Conservation (phyloP, 2,329 filamentous ascomycete species). For the Sporothrix variecibatus region DNA sequence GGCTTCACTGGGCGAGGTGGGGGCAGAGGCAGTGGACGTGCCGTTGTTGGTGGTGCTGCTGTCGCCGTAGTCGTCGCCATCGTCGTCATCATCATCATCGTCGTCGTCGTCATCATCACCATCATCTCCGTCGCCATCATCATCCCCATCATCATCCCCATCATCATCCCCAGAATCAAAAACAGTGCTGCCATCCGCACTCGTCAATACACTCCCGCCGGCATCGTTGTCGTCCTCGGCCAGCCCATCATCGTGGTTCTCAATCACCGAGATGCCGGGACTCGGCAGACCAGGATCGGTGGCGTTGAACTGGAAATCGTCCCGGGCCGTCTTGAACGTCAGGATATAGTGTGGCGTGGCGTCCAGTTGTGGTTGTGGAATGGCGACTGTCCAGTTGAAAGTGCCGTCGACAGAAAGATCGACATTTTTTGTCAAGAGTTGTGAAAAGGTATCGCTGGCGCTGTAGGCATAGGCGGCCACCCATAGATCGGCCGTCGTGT, state of each 20-base stretch:
- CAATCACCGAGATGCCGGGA: slow-evolving; percentile 7
- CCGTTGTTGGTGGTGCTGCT: background rate
- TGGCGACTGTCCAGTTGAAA: slow-evolving; percentile 25
- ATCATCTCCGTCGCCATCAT: background rate
- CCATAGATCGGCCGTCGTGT: slow-evolving; percentile 17
- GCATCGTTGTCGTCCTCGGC: background rate
- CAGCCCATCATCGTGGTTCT: background rate
- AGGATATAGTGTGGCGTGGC: slow-evolving; percentile 20
- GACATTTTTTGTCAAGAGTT: slow-evolving; percentile 6
- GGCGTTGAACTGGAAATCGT: slow-evolving; percentile 16
- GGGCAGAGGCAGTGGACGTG: background rate
- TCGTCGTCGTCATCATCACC: background rate
- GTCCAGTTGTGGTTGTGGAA: slow-evolving; percentile 20
- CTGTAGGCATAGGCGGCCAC: slow-evolving; percentile 11
- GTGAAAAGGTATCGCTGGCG: slow-evolving; percentile 12
- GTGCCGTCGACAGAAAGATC: slow-evolving; percentile 9
- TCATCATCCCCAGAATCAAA: background rate
- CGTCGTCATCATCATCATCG: background rate
- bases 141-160: background rate
- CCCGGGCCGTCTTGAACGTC: slow-evolving; percentile 5
- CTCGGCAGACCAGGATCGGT: slow-evolving; percentile 17
- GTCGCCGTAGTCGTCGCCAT: background rate
- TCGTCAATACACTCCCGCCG: background rate
- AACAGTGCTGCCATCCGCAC: background rate
- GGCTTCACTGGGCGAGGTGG: background rate